Conservation (phyloP, 2,329 filamentous ascomycete species). For the Paradendryphiella salina region DNA sequence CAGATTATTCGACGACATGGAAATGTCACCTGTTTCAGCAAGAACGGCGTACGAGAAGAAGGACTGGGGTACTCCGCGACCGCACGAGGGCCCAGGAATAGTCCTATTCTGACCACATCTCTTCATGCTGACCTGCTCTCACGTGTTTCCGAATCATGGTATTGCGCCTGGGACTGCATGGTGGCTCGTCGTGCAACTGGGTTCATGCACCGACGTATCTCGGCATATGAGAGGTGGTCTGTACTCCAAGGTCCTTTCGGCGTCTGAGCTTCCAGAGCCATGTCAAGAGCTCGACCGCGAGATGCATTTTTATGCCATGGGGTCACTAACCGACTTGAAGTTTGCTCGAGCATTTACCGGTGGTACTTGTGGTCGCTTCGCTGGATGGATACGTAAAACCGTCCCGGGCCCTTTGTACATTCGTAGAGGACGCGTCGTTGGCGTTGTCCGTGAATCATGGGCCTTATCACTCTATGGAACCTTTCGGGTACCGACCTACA, state of each 20-base stretch:
- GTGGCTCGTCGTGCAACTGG: neutral
- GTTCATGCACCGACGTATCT: constrained; percentile 4
- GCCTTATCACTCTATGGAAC: neutral
- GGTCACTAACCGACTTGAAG: constrained; percentile 7
- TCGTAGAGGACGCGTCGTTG: neutral
- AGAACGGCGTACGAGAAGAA: constrained; percentile 4
- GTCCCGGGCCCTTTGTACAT: neutral
- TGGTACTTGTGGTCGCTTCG: neutral
- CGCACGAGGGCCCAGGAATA: constrained; percentile 1
- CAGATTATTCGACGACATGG: constrained; percentile 16
- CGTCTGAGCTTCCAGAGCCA: constrained; percentile 3
- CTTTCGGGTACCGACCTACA: neutral
- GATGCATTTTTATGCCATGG: constrained; percentile 1
- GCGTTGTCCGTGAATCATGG: neutral
- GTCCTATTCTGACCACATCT: neutral
- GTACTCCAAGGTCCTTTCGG: constrained; percentile 2
- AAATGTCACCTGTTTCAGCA: constrained; percentile 18
- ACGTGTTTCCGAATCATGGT: constrained; percentile 4
- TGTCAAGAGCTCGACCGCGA: constrained; percentile 3
- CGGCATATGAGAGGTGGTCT: constrained; percentile 3
- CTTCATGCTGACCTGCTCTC: constrained; percentile 4
- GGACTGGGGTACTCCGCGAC: neutral
- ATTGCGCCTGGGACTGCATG: constrained; percentile 2
- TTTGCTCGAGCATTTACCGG: constrained; percentile 2
- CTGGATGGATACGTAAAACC: neutral